Evolutionary conservation across 2,329 filamentous ascomycete species (phyloP), one percentile per base, ranked within the genome.

Genomic region (Fusarium chlamydosporum): DNA sequence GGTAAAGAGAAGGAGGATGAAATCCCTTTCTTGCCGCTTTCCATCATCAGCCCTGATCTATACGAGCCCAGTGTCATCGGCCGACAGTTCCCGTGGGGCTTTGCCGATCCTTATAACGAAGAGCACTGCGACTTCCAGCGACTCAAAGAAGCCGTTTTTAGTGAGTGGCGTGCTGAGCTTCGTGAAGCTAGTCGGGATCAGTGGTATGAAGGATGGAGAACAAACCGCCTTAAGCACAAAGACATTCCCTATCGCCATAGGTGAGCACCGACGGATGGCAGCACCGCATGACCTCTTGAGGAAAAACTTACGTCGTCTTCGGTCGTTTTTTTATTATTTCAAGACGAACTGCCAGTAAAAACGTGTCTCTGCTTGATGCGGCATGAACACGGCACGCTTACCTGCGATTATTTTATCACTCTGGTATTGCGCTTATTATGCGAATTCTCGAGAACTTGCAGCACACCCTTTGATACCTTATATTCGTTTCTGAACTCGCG

Each of bases 181-280:
- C 91, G 95, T 64, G 93, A 97, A 79, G 92, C 93, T 53, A 97
- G 93, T 78, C 88, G 93, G 57, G 94, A 97, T 76, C 88, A 94
- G 73, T 97, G 94, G 93, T 98, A 98, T 74, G 95, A 98, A 80
- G 90, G 92, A 74, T 98, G 95, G 96, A 89, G 96, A 80, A 97
- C 88, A 10, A 90, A 83, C 79, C 83, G 88, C 57, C 84, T 91
- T 70, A 89, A 89, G 80, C 81, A 84, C 67, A 82, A 83, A 57
- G 81, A 85, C 60, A 75, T 80, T n/a, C 74, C 78, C 18, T 75
- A 76, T 67, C 77, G 76, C 61, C 76, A 75, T 47, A 73, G 78
- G 75, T 82, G 76, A 73, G 62, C 37, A 40, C 42, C 20, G 52
- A 46, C 42, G 31, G 41, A 43, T 16, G 50, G 55, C 45, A 35